These are phyloP conservation scores for Millerozyma miso DNA, from an alignment of 805 yeast species.

Conservation along the genomic window DNA sequence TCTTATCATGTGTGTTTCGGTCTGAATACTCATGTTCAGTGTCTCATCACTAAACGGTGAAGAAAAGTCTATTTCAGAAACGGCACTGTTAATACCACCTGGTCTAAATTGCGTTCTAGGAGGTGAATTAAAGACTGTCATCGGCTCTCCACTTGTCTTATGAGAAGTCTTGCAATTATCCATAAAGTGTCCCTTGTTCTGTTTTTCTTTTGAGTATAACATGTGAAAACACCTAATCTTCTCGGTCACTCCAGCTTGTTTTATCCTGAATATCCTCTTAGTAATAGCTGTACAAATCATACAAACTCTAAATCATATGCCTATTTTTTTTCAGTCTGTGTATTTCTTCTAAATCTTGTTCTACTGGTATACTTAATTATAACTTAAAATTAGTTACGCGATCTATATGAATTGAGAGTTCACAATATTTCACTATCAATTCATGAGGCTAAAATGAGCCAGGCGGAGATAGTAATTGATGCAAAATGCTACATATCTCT, in stretches of 20 bases:
- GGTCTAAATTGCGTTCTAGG: not conserved
- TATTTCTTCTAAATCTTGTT: too few relatives aligned
- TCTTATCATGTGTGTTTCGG: not conserved
- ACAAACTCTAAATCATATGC: too few relatives aligned
- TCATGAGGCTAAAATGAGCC: not conserved
- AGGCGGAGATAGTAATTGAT: not conserved
- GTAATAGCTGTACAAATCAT: too few relatives aligned
- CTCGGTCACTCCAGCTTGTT: not conserved
- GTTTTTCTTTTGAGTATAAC: not conserved
- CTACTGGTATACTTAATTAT: not conserved
- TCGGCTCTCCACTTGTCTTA: not conserved
- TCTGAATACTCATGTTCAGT: not conserved
- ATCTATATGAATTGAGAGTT: not conserved
- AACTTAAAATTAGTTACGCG: not conserved
- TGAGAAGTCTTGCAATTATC: not conserved
- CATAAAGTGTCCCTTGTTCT: not conserved
- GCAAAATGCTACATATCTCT: not conserved
- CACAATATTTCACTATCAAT: too few relatives aligned
- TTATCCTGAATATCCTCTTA: too few relatives aligned
- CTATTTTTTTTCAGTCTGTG: too few relatives aligned
- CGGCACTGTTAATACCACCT: not conserved
- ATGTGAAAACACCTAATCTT: not conserved
- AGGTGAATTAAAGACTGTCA: not conserved
- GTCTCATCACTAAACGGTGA: slow-evolving; percentile 11
- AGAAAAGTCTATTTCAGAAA: slow-evolving; percentile 13